Percentiles rank a stretch among this genome's conserved stretches.
phyloP scores from a whole-genome alignment of 495 filamentous ascomycete genomes.

The Sordaria brevicollis region DNA sequence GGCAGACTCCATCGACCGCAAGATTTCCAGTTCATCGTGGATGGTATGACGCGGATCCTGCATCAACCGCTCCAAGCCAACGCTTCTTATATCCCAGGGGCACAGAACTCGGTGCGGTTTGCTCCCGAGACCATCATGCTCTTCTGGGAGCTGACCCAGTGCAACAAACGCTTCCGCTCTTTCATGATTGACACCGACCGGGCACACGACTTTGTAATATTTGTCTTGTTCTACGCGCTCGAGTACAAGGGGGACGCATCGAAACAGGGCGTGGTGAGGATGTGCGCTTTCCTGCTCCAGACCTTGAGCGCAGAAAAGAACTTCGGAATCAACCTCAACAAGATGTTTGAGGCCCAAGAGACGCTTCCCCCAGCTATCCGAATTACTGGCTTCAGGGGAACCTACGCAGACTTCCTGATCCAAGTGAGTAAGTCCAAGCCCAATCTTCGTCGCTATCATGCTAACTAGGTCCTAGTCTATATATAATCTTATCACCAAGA shows the following conservation, averaged over 20 bases:
- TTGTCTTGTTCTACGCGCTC: slow-evolving; percentile 85
- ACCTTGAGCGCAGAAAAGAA: slow-evolving; percentile 89
- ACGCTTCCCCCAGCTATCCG: slow-evolving; percentile 72
- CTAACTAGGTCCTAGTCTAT: slow-evolving; percentile 60
- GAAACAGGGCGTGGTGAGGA: slow-evolving; percentile 84
- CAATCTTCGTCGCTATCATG: neutral
- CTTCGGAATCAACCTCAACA: slow-evolving; percentile 85
- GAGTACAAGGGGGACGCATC: slow-evolving; percentile 77
- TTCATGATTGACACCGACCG: slow-evolving; percentile 96
- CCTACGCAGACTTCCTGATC: slow-evolving; percentile 89
- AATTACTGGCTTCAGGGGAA: slow-evolving; percentile 74
- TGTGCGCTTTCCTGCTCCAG: slow-evolving; percentile 95
- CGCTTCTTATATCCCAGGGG: slow-evolving; percentile 79
- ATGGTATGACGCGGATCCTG: slow-evolving; percentile 88
- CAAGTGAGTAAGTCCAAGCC: slow-evolving; percentile 50
- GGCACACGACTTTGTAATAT: slow-evolving; percentile 83
- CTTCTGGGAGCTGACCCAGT: slow-evolving; percentile 95
- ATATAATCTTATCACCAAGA: slow-evolving; percentile 81
- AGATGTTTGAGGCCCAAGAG: slow-evolving; percentile 80
- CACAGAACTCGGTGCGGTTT: slow-evolving; percentile 71
- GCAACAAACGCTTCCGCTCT: slow-evolving; percentile 93
- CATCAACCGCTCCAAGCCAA: slow-evolving; percentile 89
- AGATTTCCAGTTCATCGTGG: slow-evolving; percentile 95
- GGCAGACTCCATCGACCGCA: slow-evolving; percentile 85
- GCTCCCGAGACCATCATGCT: slow-evolving; percentile 95